Base-by-base conservation (phyloP, 352 stramenopile species). In the Phytophthora pinifolia region DNA sequence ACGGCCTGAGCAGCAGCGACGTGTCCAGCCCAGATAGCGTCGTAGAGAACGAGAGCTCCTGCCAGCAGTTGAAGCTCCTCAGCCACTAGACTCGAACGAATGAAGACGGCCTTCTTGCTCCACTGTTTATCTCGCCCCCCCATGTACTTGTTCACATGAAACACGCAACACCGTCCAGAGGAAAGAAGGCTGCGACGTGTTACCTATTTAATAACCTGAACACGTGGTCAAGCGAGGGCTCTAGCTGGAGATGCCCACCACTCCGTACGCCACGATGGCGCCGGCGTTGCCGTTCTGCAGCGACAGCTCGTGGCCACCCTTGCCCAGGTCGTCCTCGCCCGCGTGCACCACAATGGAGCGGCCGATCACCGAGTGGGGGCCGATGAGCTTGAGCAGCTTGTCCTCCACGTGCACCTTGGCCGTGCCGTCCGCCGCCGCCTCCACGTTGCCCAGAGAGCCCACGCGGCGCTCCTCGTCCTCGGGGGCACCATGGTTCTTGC, bases 331-430 rank as follows among this genome's bases (percentile, higher is more conserved):
- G 75, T 99, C 97, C 65, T 98, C 94, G 63, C 85, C 82, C 27
- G 90, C 95, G 56, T 97, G 96, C 62, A 99, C 67, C 50, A 98
- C 86, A 43, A 99, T 77, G 39, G 92, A 98, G 53, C 97, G 86
- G 59, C 97, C 97, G 70, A 99, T 98, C 57, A 99, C 93, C 29
- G 94, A 98, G 81, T 99, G 96, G 18, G 97, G 96, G 18, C 97
- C 97, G 56, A 99, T 98, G 44, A 99, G 83, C 74, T 98, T 98
- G 46, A 99, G 88, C 46, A 98, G 76, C 51, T 89, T 87, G 76
- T 99, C 96, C 57, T 98, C 85, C 47, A 99, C 87, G 65, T 98
- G 76, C 36, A 99, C 86, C 58, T 83, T 85, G 54, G 70, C 87
- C 32, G 72, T 79, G 68, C 96, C 96, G 56, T 97, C 79, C 25